These are phyloP conservation scores for Neoarthrinium moseri DNA, from an alignment of 2,329 filamentous ascomycete species.

Conservation along the genomic window DNA sequence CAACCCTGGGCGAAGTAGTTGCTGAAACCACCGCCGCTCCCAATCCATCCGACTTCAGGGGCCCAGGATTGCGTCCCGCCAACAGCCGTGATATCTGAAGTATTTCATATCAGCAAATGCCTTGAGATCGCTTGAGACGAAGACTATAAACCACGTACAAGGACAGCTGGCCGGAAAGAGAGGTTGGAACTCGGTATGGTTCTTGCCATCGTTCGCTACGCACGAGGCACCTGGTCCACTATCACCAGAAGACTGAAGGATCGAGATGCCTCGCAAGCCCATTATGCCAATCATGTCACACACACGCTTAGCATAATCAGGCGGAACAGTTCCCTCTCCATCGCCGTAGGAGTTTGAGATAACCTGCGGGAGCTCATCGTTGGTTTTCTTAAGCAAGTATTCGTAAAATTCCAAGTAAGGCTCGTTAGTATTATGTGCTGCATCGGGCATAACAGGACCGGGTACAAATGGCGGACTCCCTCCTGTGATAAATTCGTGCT, in stretches of 20 bases:
- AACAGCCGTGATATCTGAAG: slow-evolving; percentile 20
- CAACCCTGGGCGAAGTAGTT: slow-evolving; percentile 44
- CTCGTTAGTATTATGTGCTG: slow-evolving; percentile 43
- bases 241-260: not conserved
- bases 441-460: slow-evolving; percentile 16
- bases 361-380: slow-evolving; percentile 47
- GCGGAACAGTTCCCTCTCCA: slow-evolving; percentile 26
- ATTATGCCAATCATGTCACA: slow-evolving; percentile 22
- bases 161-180: slow-evolving; percentile 31
- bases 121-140: not conserved
- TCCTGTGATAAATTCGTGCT: slow-evolving; percentile 29
- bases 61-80: slow-evolving; percentile 16
- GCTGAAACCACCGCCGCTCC: slow-evolving; percentile 46
- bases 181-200: slow-evolving; percentile 34
- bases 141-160: slow-evolving; percentile 11
- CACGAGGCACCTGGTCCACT: slow-evolving; percentile 33
- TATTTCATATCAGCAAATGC: not conserved
- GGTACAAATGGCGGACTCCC: slow-evolving; percentile 29
- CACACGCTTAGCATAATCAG: slow-evolving; percentile 20
- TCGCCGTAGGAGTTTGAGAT: slow-evolving; percentile 47
- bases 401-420: slow-evolving; percentile 56
- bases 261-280: not conserved
- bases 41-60: slow-evolving; percentile 18
- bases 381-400: slow-evolving; percentile 41
- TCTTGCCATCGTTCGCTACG: slow-evolving; percentile 50